Conservation (phyloP, 768 basidiomycete genomes). For the Boletus coccyginus region DNA sequence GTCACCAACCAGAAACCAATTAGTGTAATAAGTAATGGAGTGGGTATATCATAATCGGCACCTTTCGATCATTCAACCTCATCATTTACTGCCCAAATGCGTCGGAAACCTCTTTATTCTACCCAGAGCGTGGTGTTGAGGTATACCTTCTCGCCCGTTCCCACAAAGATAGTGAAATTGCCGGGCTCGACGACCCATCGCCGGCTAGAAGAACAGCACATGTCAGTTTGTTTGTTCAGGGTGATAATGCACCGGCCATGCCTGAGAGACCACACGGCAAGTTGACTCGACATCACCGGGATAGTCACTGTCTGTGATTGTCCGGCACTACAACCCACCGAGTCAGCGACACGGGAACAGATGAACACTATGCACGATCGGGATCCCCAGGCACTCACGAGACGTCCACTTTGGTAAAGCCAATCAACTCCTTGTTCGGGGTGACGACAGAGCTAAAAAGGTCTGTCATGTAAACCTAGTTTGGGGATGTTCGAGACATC, state of each 20-base stretch:
- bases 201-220: constrained; percentile 35
- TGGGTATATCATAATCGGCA: background rate
- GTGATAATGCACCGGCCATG: background rate
- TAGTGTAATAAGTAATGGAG: background rate
- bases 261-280: constrained; percentile 17
- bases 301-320: constrained; percentile 15
- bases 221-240: background rate
- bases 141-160: constrained; percentile 58
- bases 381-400: constrained; percentile 39
- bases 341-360: background rate
- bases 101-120: background rate
- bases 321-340: constrained; percentile 11
- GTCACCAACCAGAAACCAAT: background rate
- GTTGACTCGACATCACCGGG: constrained; percentile 16
- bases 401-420: constrained; percentile 59
- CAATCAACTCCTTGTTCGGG: constrained; percentile 57
- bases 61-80: background rate
- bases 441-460: constrained; percentile 53
- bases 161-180: constrained; percentile 55
- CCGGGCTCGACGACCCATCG: constrained; percentile 62
- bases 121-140: constrained; percentile 41
- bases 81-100: too few relatives aligned
- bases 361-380: background rate
- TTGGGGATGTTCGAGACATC: background rate
- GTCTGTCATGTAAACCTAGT: constrained; percentile 56